Evolutionary conservation across 2,329 filamentous ascomycete genomes (phyloP).

Genomic region (Periconia macrospinosa): DNA sequence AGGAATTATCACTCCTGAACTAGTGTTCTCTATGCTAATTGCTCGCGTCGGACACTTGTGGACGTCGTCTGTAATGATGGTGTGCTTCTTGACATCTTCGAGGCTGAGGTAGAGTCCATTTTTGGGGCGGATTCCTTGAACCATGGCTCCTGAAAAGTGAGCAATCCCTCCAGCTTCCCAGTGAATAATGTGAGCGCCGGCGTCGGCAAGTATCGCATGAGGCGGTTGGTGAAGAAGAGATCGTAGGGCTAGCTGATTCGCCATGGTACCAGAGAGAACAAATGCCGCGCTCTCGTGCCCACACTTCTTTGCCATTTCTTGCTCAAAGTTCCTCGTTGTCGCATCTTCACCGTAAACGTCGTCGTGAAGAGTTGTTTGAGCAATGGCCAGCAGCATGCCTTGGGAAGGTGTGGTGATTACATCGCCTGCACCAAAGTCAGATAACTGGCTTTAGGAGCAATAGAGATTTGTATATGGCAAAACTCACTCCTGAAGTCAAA

Average conservation of each 20-base stretch:
- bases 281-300: constrained; percentile 77
- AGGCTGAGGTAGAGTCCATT: constrained; percentile 76
- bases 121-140: constrained; percentile 66
- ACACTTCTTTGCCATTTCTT: constrained; percentile 70
- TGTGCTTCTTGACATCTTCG: constrained; percentile 71
- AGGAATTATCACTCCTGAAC: constrained; percentile 77
- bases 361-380: constrained; percentile 73
- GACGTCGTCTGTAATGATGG: constrained; percentile 72
- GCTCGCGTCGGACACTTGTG: constrained; percentile 72
- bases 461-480: neutral
- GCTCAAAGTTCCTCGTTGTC: constrained; percentile 75
- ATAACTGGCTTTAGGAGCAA: neutral
- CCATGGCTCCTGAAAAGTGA: constrained; percentile 68
- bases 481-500: neutral
- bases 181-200: constrained; percentile 73
- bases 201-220: constrained; percentile 76
- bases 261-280: constrained; percentile 89
- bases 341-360: constrained; percentile 82
- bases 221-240: constrained; percentile 78
- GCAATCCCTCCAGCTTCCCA: constrained; percentile 72
- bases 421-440: constrained; percentile 14
- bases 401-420: constrained; percentile 40
- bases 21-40: constrained; percentile 83
- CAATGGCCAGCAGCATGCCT: constrained; percentile 79
- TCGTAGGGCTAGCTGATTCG: constrained; percentile 85